A percentile compares a stretch with the other conserved stretches of the same genome.
Evolutionary conservation across 768 basidiomycete species (phyloP).

Genomic region (Leccinellum rugosiceps): DNA sequence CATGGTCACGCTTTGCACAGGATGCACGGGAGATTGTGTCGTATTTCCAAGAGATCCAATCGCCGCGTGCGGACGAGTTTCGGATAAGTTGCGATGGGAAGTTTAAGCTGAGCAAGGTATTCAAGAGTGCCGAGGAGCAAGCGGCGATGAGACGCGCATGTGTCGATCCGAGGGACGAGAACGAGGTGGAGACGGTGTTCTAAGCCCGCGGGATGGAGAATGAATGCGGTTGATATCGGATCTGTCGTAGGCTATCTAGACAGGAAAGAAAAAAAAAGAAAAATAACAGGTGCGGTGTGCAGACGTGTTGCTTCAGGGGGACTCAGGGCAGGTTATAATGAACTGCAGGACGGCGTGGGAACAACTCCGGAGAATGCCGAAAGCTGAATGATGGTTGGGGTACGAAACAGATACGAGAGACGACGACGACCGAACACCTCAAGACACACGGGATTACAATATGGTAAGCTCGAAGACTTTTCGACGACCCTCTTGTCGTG

Average conservation of each 20-base stretch:
- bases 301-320: not conserved
- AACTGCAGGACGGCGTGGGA: constrained; percentile 21
- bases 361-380: constrained; percentile 20
- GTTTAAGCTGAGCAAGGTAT: constrained; percentile 64
- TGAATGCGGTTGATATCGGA: not conserved
- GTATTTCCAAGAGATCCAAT: constrained; percentile 50
- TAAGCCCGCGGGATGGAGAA: constrained; percentile 1
- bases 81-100: constrained; percentile 46
- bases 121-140: constrained; percentile 56
- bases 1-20: constrained; percentile 34
- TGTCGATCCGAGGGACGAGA: constrained; percentile 19
- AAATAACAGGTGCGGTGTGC: not conserved
- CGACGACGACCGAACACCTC: constrained; percentile 21
- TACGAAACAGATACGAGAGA: constrained; percentile 6
- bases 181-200: constrained; percentile 23
- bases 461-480: constrained; percentile 28
- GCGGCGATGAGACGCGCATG: constrained; percentile 33
- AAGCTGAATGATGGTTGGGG: not conserved
- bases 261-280: not conserved
- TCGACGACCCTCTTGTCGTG: not conserved
- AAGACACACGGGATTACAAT: constrained; percentile 21
- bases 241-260: not conserved
- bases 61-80: constrained; percentile 60
- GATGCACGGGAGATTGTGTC: constrained; percentile 46
- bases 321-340: constrained; percentile 27